Conservation (phyloP, 2,329 filamentous ascomycete genomes). For the Ceratocystis colombiana region DNA sequence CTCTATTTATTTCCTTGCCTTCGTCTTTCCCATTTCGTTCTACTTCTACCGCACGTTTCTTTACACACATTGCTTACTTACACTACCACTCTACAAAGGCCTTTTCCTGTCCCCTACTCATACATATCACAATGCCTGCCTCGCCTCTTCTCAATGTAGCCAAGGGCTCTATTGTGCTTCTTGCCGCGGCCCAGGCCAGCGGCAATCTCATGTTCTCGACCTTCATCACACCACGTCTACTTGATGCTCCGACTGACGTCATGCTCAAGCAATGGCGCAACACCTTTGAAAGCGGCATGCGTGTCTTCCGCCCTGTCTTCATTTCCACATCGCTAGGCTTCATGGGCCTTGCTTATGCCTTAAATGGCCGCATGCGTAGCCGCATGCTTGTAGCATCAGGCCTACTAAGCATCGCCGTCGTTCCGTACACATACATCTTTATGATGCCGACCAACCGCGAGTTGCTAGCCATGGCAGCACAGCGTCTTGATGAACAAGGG, state of each 20-base stretch:
- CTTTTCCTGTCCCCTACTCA: not conserved
- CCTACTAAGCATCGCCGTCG: conserved; percentile 4
- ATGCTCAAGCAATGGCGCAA: conserved; percentile 24
- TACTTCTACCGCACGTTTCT: not conserved
- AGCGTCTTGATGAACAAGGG: conserved; percentile 13
- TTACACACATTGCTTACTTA: not conserved
- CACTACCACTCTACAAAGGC: not conserved
- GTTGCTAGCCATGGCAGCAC: conserved; percentile 12
- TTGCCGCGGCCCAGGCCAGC: conserved; percentile 12
- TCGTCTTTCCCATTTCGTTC: not conserved
- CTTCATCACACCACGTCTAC: conserved; percentile 19
- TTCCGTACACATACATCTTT: conserved; percentile 20
- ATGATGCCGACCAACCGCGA: conserved; percentile 22
- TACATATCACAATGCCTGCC: not conserved
- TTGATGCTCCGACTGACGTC: conserved; percentile 18
- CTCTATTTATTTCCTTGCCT: not conserved
- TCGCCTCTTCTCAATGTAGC: not conserved
- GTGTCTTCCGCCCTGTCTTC: conserved; percentile 18
- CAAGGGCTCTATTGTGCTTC: conserved; percentile 17
- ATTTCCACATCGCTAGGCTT: conserved; percentile 8
- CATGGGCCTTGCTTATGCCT: conserved; percentile 11
- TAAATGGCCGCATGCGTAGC: not conserved
- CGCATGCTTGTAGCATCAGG: conserved; percentile 2
- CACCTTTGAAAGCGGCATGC: conserved; percentile 10
- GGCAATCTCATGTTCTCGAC: conserved; percentile 9